phyloP scores from a whole-genome alignment of 129 eudicot species.

The Tagetes erecta region DNA sequence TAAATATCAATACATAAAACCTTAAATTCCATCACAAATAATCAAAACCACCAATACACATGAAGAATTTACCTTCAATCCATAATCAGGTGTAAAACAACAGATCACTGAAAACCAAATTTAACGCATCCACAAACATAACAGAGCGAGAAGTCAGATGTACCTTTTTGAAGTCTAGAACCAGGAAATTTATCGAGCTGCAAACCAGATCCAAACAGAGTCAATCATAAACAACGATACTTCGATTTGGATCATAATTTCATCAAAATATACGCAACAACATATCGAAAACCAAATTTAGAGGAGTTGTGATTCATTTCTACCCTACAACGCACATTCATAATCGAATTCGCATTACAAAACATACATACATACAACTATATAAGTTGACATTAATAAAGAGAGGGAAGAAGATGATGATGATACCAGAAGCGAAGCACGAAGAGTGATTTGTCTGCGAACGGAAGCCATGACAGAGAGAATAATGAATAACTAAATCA shows the following conservation, averaged over 20 bases:
- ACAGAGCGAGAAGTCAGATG: neutral
- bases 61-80: neutral
- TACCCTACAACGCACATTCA: neutral
- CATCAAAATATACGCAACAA: slow-evolving; percentile 1
- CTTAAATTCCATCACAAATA: neutral
- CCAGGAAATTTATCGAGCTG: slow-evolving; percentile 35
- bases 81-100: slow-evolving; percentile 4
- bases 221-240: slow-evolving; percentile 23
- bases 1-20: slow-evolving; percentile 19
- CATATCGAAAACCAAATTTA: slow-evolving; percentile 4
- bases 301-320: neutral
- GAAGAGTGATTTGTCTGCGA: slow-evolving; percentile 46
- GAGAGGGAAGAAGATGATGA: slow-evolving; percentile 15
- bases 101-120: neutral
- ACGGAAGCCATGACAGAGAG: slow-evolving; percentile 43
- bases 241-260: slow-evolving; percentile 15
- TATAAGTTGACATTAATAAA: neutral
- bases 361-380: neutral
- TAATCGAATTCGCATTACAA: neutral
- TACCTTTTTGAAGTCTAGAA: slow-evolving; percentile 37
- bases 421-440: slow-evolving; percentile 39
- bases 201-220: slow-evolving; percentile 27
- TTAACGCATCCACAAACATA: no score
- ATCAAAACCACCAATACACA: slow-evolving; percentile 5
- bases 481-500: neutral